These are phyloP conservation scores for Pelargonium australe DNA, from an alignment of 441 rosid genomes.

Conservation along the genomic window DNA sequence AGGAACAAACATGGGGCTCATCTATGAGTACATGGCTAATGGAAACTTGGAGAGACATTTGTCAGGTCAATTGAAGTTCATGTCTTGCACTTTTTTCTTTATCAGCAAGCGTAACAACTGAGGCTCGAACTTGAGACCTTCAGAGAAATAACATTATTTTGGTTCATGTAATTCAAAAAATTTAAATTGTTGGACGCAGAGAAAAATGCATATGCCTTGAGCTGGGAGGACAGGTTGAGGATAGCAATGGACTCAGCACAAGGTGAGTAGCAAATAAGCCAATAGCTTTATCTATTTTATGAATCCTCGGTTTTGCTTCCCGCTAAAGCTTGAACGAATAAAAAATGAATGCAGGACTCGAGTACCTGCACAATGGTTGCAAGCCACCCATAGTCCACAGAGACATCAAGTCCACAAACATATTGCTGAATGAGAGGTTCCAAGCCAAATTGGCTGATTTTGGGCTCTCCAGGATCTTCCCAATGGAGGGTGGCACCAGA, in stretches of 20 bases:
- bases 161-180: not conserved
- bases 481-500: not conserved
- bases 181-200: not conserved
- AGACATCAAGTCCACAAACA: conserved; percentile 13
- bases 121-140: too few species aligned
- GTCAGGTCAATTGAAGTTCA: not conserved
- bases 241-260: conserved; percentile 14
- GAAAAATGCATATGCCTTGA: not conserved
- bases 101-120: too few species aligned
- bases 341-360: conserved; percentile 7
- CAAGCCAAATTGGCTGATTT: conserved; percentile 15
- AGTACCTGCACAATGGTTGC: conserved; percentile 15
- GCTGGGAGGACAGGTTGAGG: conserved; percentile 7
- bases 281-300: not conserved
- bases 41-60: conserved; percentile 8
- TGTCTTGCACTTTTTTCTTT: too few species aligned
- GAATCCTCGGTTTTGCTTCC: not conserved
- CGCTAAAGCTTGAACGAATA: not conserved
- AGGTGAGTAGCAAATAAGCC: conserved; percentile 1
- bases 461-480: conserved; percentile 8
- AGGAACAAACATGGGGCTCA: conserved; percentile 1
- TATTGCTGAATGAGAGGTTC: conserved; percentile 4
- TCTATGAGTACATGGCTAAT: conserved; percentile 16
- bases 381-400: conserved; percentile 16
- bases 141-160: too few species aligned